Evolutionary conservation across 257 asterid species (phyloP).

Genomic region (Penstemon davidsonii): DNA sequence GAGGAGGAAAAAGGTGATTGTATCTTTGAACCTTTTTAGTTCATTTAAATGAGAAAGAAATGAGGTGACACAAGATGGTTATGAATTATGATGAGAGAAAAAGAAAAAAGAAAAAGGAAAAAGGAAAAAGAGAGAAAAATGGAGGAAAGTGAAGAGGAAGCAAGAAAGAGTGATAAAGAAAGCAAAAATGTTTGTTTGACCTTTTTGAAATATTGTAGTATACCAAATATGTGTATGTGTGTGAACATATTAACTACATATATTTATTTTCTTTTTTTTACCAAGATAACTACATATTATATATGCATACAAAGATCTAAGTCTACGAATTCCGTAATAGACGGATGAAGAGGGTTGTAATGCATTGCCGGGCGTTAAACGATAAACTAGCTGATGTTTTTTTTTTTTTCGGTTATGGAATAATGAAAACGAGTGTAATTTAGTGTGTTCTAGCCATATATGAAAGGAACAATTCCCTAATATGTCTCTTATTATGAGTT

Average conservation of each 20-base stretch:
- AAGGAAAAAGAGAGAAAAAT: slow-evolving; percentile 11
- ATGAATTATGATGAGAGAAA: neutral
- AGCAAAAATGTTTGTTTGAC: slow-evolving; percentile 48
- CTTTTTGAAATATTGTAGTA: slow-evolving; percentile 26
- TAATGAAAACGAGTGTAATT: neutral
- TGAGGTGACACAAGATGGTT: slow-evolving; percentile 16
- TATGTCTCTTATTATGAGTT: too few species aligned
- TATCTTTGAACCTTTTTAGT: neutral
- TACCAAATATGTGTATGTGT: neutral
- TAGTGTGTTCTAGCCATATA: neutral
- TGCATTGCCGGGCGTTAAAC: slow-evolving; percentile 33
- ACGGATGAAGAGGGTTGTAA: slow-evolving; percentile 28
- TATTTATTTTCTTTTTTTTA: too few species aligned
- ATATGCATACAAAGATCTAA: neutral
- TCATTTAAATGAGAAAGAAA: slow-evolving; percentile 5
- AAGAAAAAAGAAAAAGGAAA: neutral
- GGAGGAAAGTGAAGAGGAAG: slow-evolving; percentile 57
- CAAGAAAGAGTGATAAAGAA: slow-evolving; percentile 36
- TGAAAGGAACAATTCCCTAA: too few species aligned
- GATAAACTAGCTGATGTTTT: slow-evolving; percentile 30
- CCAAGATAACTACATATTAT: neutral
- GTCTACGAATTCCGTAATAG: slow-evolving; percentile 27
- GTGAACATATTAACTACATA: neutral
- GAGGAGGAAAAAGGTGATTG: slow-evolving; percentile 18
- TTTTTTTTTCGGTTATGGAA: neutral